Percentiles rank a stretch among this genome's conserved stretches.
These are phyloP conservation scores for Asterophora parasitica DNA, from an alignment of 768 basidiomycete genomes.

Conservation along the genomic window DNA sequence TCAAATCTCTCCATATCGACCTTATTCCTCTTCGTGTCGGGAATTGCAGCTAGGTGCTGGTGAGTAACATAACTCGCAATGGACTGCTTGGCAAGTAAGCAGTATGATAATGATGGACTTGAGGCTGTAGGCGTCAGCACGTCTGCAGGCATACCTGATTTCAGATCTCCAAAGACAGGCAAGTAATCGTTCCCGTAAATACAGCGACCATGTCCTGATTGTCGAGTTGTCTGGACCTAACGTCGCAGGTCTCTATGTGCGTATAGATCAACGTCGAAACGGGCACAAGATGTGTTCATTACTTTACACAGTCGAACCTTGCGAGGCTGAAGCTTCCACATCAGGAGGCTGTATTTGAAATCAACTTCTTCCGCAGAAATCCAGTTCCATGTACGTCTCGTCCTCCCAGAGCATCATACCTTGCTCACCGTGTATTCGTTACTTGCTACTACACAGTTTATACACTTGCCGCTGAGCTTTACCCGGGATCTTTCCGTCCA, in stretches of 20 bases:
- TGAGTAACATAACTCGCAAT: slow-evolving; percentile 28
- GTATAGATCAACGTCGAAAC: slow-evolving; percentile 11
- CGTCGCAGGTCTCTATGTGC: slow-evolving; percentile 47
- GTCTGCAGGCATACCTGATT: slow-evolving; percentile 85
- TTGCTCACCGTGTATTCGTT: not conserved
- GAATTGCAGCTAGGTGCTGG: slow-evolving; percentile 60
- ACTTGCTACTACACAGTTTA: slow-evolving; percentile 51
- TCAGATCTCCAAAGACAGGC: slow-evolving; percentile 84
- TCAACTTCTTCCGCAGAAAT: slow-evolving; percentile 75
- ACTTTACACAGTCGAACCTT: slow-evolving; percentile 58
- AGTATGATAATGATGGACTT: slow-evolving; percentile 2
- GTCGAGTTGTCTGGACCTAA: not conserved
- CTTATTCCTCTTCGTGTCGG: not conserved
- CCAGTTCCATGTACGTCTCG: slow-evolving; percentile 67
- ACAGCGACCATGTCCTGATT: not conserved
- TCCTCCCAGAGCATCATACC: not conserved
- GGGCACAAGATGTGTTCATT: not conserved
- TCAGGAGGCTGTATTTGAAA: slow-evolving; percentile 94
- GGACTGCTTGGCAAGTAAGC: not conserved
- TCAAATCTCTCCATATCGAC: not conserved
- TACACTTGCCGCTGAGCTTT: slow-evolving; percentile 87
- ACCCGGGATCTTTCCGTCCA: slow-evolving; percentile 86
- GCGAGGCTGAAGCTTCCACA: slow-evolving; percentile 77
- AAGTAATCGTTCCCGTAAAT: slow-evolving; percentile 16
- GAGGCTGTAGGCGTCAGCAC: slow-evolving; percentile 59